Evolutionary conservation across 306 rosid genomes (phyloP), one percentile per base, ranked within the genome.

Genomic region (Benincasa hispida): DNA sequence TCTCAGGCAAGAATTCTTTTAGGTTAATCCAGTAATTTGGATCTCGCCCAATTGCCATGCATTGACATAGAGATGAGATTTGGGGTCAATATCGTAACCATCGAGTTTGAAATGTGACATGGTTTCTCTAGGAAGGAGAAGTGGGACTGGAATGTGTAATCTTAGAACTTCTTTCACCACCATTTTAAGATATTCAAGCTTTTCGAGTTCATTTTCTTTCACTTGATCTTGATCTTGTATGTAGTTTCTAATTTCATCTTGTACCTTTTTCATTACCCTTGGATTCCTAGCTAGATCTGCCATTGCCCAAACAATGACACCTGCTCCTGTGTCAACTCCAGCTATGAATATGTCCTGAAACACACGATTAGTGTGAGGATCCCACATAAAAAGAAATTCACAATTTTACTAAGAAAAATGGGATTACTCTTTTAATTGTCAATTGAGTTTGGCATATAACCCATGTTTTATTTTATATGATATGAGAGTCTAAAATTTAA

Each of bases 281-380:
- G 88, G 81, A 39, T 82, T 84, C 14, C 65, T 84, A 8, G 72
- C 0, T 0, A 88, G 81, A 55, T 85, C 86, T 42, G 85, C 21
- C 54, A 86, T 27, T 3, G 74, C 77, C 89, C 89, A 88, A 73
- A 80, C 84, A 45, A 86, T 1, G 14, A 72, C 4, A 5, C 45
- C 1, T 30, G 77, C 4, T 2, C 17, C 5, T 5, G 89, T 68
- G 13, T 84, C 89, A 0, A 13, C 17, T 18, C 82, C 82, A 8
- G 55, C 82, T 5, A 73, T 0, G 69, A 84, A 82, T 82, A 88
- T 82, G 50, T 88, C 87, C 91, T 86, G 39, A 41, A 48, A 48
- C 6, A 15, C 4, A 45, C 5, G 0, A 39, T 39, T 39, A 6
- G 10, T 1, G 42, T 39, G 42, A 39, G 10, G 2, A 32, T 32